A percentile compares a stretch with the other conserved stretches of the same genome.
phyloP scores from a whole-genome alignment of 371 early-diverging fungal genomes.

The Syncephalis fuscata region DNA sequence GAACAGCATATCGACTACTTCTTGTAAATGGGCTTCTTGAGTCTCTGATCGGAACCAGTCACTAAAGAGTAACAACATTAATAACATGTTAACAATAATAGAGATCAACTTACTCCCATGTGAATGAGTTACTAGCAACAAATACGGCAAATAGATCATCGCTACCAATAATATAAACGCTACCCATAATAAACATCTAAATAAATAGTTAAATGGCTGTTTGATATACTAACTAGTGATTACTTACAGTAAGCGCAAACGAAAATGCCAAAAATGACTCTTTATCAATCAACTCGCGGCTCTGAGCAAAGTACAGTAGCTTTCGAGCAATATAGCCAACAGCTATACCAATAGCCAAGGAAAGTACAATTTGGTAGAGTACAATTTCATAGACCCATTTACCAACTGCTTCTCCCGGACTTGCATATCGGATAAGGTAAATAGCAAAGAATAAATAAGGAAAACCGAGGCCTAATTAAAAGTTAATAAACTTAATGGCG shows the following conservation, averaged over 20 bases:
- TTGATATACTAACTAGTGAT: background rate
- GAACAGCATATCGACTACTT: slow-evolving; percentile 79
- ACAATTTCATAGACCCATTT: slow-evolving; percentile 55
- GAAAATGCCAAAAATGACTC: slow-evolving; percentile 75
- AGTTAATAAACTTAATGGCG: slow-evolving; percentile 2
- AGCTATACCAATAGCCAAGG: slow-evolving; percentile 56
- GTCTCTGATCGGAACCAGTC: slow-evolving; percentile 81
- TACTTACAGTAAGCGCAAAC: slow-evolving; percentile 61
- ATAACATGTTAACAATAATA: no score
- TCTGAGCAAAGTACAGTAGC: slow-evolving; percentile 48
- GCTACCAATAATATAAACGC: slow-evolving; percentile 54
- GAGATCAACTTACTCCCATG: slow-evolving; percentile 52
- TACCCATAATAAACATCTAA: slow-evolving; percentile 55
- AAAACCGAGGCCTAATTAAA: slow-evolving; percentile 41
- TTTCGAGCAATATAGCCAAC: slow-evolving; percentile 60
- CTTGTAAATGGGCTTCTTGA: slow-evolving; percentile 73
- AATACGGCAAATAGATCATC: slow-evolving; percentile 85
- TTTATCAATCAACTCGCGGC: slow-evolving; percentile 64
- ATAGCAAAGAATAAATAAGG: slow-evolving; percentile 73
- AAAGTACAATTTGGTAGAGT: slow-evolving; percentile 54
- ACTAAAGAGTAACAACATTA: no score
- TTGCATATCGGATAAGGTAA: slow-evolving; percentile 35
- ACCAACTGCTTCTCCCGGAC: slow-evolving; percentile 38
- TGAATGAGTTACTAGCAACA: slow-evolving; percentile 74
- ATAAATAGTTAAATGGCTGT: background rate